Evolutionary conservation across 2,329 filamentous ascomycete species (phyloP), one percentile per base, ranked within the genome.

Genomic region (Ascochyta fabae): DNA sequence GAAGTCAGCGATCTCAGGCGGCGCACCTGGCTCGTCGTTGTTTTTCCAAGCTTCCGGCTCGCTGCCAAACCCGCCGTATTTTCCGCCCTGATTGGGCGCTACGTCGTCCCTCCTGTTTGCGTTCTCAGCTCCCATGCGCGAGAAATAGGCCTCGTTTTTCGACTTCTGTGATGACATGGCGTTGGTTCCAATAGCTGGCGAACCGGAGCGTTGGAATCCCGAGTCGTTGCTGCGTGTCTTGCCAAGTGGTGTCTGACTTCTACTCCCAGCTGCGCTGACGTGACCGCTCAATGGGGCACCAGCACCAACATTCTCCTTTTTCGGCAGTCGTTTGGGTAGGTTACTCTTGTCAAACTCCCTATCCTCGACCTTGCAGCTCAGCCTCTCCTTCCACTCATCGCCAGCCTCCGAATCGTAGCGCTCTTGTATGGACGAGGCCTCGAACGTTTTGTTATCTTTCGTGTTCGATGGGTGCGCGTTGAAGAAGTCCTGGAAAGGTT

Each of bases 361-460:
- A 12, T 90, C 91, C 76, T 98, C 95, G 6, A 96, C 91, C 79
- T 95, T 94, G 68, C 90, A 91, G 31, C 87, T 88, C 62, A 98
- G 77, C 59, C 92, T 84, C 75, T 96, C 93, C 77, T 97, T 97
- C 87, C 89, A 98, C 79, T 97, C 94, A 77, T 97, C 94, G 51
- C 93, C 94, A 0, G 89, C 90, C 62, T 95, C 91, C 51, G 91
- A 90, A 59, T 92, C 88, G 74, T 98, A 98, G 52, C 94, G 83
- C 76, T 97, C 92, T 57, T 91, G 88, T 63, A 97, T 96, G 6
- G 91, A 95, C 13, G 89, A 91, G 66, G 92, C 90, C 66, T 96
- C 92, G 83, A 94, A 96, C 44, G 84, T 79, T 36, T 76, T 74
- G 2, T 71, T 74, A 26, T 78, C 76, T 48, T 80, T 67, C 36